These are phyloP conservation scores for Cladophialophora yegresii DNA, from an alignment of 2,329 filamentous ascomycete species.

Conservation along the genomic window DNA sequence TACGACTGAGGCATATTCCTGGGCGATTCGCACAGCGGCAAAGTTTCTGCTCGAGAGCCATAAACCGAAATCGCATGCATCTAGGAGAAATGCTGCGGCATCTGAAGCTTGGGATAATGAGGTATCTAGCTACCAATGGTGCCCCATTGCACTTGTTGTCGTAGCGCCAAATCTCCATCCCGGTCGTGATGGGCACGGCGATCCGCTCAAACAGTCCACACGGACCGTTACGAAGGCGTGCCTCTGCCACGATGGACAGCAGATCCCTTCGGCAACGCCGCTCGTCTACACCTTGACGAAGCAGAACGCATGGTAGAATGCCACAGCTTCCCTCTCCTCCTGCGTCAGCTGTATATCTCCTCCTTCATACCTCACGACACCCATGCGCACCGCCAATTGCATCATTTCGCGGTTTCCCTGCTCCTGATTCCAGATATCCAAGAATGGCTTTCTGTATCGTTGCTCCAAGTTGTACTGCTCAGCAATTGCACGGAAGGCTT, in stretches of 20 bases:
- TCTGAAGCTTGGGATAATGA: not conserved
- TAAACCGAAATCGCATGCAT: not conserved
- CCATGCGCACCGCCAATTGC: conserved; percentile 91
- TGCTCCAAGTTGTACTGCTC: conserved; percentile 96
- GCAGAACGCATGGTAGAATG: conserved; percentile 91
- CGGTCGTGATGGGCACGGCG: not conserved
- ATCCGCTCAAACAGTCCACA: not conserved
- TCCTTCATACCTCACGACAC: conserved; percentile 72
- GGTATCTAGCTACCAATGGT: not conserved
- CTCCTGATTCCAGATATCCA: conserved; percentile 88
- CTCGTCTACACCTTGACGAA: conserved; percentile 86
- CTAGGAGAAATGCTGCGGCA: not conserved
- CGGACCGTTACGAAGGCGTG: not conserved
- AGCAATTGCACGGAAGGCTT: conserved; percentile 90
- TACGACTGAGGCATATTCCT: not conserved
- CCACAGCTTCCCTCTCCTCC: conserved; percentile 86
- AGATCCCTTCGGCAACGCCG: not conserved
- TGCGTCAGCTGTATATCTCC: conserved; percentile 70
- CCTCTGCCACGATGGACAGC: not conserved
- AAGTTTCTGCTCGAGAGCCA: not conserved
- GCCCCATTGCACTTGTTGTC: not conserved
- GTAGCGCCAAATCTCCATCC: not conserved
- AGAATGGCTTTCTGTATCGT: conserved; percentile 88
- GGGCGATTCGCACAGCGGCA: not conserved
- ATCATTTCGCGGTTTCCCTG: conserved; percentile 81